Percentiles rank a stretch among this genome's conserved stretches.
phyloP scores from a whole-genome alignment of 2,329 filamentous ascomycete species.

The Neopestalotiopsis sp. region DNA sequence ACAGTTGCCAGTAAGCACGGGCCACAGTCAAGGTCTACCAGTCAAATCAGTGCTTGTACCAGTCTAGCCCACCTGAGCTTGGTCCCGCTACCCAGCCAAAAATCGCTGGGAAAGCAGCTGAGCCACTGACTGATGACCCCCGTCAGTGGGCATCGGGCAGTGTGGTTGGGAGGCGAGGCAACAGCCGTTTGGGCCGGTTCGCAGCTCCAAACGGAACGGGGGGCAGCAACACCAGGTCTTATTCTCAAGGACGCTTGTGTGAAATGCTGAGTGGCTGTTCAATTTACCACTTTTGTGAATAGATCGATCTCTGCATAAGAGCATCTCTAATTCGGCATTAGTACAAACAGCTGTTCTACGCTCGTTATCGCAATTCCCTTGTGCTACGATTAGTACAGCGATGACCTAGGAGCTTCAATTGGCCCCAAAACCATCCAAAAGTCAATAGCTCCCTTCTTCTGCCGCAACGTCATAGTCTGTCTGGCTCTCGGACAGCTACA shows the following conservation, averaged over 20 bases:
- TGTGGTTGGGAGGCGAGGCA: constrained; percentile 14
- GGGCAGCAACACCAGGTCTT: neutral
- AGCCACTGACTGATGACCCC: neutral
- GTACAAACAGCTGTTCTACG: neutral
- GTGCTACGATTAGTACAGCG: neutral
- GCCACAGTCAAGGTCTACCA: neutral
- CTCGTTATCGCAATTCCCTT: neutral
- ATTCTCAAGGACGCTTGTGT: neutral
- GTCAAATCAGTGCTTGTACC: neutral
- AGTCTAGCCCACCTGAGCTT: neutral
- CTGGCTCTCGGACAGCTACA: neutral
- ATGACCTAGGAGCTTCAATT: constrained; percentile 14
- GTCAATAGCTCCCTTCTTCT: constrained; percentile 11
- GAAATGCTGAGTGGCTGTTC: no score
- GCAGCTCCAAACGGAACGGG: neutral
- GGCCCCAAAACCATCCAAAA: constrained; percentile 7
- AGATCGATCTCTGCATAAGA: no score
- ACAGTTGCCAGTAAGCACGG: neutral
- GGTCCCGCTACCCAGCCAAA: neutral
- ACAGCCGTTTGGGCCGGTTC: neutral
- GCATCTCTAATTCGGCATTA: neutral
- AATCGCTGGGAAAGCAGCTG: neutral
- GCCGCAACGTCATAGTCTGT: constrained; percentile 18
- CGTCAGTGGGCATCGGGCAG: neutral
- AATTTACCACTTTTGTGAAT: no score